Conservation (phyloP, 208 protist species). For the Trypanosoma rangeli region DNA sequence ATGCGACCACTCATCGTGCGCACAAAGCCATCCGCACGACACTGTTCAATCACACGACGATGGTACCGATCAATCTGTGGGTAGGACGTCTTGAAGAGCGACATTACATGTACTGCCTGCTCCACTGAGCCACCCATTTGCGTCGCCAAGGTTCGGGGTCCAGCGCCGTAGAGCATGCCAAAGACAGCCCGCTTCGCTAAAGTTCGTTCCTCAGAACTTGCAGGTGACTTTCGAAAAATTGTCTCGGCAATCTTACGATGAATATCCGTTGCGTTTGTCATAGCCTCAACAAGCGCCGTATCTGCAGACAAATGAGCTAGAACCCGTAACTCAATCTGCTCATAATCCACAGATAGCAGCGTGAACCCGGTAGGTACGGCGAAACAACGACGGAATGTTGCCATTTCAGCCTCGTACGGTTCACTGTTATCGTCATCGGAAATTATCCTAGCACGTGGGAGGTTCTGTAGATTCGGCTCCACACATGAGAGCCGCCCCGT, state of each 20-base stretch:
- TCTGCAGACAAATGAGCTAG: constrained; percentile 88
- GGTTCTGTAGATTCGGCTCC: constrained; percentile 89
- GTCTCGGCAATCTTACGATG: constrained; percentile 75
- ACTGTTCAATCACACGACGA: constrained; percentile 59
- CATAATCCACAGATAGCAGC: constrained; percentile 87
- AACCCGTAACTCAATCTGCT: constrained; percentile 90
- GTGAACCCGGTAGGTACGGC: constrained; percentile 50
- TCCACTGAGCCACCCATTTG: constrained; percentile 71
- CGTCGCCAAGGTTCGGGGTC: constrained; percentile 62
- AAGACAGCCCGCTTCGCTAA: constrained; percentile 88
- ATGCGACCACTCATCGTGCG: constrained; percentile 82
- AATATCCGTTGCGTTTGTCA: constrained; percentile 75
- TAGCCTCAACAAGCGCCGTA: constrained; percentile 48
- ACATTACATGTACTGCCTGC: constrained; percentile 54
- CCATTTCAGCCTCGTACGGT: constrained; percentile 30
- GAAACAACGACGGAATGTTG: constrained; percentile 80
- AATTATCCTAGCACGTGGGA: constrained; percentile 54
- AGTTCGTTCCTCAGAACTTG: constrained; percentile 68
- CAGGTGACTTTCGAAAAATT: constrained; percentile 67
- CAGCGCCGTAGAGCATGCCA: constrained; percentile 86
- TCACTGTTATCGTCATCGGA: constrained; percentile 3
- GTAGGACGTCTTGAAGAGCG: constrained; percentile 54
- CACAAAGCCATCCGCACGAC: constrained; percentile 67
- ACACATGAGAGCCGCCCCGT: constrained; percentile 88
- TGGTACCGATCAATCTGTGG: constrained; percentile 71